Base-by-base conservation (phyloP, 345 rosid species). In the Litchi chinensis region DNA sequence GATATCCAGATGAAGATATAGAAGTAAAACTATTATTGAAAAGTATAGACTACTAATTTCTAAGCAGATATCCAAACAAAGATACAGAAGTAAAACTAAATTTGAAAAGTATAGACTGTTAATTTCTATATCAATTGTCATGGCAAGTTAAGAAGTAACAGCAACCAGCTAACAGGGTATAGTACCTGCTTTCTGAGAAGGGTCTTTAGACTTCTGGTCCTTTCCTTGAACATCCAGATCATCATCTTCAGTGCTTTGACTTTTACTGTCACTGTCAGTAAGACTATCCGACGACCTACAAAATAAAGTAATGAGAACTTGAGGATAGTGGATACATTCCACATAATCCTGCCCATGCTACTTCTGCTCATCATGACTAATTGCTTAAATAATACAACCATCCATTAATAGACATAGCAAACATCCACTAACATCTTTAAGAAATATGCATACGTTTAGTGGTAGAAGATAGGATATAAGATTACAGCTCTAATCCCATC, bases 261-360 rank as follows among this genome's bases (percentile, higher is more conserved):
- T 89, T 77, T 66, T 83, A 77, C 87, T 86, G 32, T 83, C 91
- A 60, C 81, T 85, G 79, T 88, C 93, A 65, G 92, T 83, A 22
- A 83, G 85, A 80, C 90, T 88, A 75, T 89, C 90, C 28, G 89
- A 86, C 26, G 83, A 85, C 92, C 98, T 93, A 85, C 63, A 62
- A 73, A 68, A 63, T 76, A 75, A 79, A 52, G 56, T 64, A 26
- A 77, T 12, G 52, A 18, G 21, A 71, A 71, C 2, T 59, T 65
- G 41, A 77, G 56, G 10, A 68, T 43, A 76, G 41, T 52, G 56
- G 10, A 68, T 43, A 76, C 12, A 16, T 6, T 16, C 21, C 6
- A 40, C 15, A 43, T 11, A 37, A 59, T 43, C 56, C 69, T 21
- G 12, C 63, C 57, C 74, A 48, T 2, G 43, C 24, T 10, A 60